A percentile compares a stretch with the other conserved stretches of the same genome.
phyloP scores from a whole-genome alignment of 495 filamentous ascomycete genomes.

The Penicillium steckii region DNA sequence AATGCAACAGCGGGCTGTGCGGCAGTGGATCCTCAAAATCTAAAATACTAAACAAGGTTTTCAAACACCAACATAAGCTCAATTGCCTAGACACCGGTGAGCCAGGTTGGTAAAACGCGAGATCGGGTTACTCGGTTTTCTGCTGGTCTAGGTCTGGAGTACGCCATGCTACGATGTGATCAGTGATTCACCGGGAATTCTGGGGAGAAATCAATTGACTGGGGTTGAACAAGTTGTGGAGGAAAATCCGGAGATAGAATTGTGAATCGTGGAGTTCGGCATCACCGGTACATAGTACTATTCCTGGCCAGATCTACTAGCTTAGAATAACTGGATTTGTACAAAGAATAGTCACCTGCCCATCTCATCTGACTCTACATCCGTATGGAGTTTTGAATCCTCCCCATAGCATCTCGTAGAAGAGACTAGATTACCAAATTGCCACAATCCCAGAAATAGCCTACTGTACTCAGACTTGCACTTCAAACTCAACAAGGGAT shows the following conservation, averaged over 20 bases:
- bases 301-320: too few relatives aligned
- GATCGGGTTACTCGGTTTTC: not conserved
- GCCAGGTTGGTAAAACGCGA: not conserved
- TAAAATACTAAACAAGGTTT: not conserved
- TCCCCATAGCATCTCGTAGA: not conserved
- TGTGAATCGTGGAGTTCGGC: not conserved
- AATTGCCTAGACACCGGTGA: not conserved
- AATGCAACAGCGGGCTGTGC: not conserved
- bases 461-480: not conserved
- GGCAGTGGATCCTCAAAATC: not conserved
- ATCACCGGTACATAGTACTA: too few relatives aligned
- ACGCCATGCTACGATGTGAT: too few relatives aligned
- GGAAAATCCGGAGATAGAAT: constrained; percentile 4
- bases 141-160: not conserved
- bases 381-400: not conserved
- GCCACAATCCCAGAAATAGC: not conserved
- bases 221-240: not conserved
- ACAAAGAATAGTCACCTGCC: too few relatives aligned
- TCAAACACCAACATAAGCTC: not conserved
- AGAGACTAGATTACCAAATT: not conserved
- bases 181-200: not conserved
- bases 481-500: constrained; percentile 4
- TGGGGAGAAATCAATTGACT: not conserved
- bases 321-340: too few relatives aligned
- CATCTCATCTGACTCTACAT: too few relatives aligned